Conservation (phyloP, 139 green algal genomes). For the Chlamydomonas incerta region DNA sequence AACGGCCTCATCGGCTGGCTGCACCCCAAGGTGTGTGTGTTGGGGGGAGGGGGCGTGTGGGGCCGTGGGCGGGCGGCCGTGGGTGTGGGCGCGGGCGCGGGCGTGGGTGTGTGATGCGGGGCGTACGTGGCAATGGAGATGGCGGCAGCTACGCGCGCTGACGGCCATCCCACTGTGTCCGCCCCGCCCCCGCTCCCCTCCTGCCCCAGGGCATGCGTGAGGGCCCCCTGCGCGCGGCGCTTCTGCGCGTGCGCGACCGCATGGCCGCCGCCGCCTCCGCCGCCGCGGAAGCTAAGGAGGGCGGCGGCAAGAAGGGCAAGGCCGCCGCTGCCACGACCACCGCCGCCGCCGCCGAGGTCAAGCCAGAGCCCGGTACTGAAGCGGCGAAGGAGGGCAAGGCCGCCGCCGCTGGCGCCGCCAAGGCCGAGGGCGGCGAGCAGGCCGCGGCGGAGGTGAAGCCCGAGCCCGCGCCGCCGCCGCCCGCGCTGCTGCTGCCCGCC, state of each 20-base stretch:
- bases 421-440: background rate
- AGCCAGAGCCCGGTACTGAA: background rate
- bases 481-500: background rate
- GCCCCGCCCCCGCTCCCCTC: no score
- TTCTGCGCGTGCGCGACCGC: conserved; percentile 44
- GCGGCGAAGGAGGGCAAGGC: background rate
- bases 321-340: background rate
- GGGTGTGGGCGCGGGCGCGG: no score
- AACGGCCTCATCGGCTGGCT: conserved; percentile 7
- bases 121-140: no score
- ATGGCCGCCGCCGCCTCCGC: conserved; percentile 23
- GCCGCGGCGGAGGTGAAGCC: background rate
- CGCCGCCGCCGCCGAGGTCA: background rate
- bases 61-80: no score
- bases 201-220: conserved; percentile 47
- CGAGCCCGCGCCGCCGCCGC: conserved; percentile 7
- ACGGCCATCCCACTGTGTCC: no score
- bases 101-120: no score
- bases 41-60: no score
- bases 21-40: conserved; percentile 13
- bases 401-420: background rate
- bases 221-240: conserved; percentile 42
- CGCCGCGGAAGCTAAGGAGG: background rate
- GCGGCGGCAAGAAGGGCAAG: conserved; percentile 1
- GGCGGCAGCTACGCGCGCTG: no score